A percentile compares a stretch with the other conserved stretches of the same genome.
phyloP scores from a whole-genome alignment of 2,329 filamentous ascomycete species.

The Sporothrix schenckii region DNA sequence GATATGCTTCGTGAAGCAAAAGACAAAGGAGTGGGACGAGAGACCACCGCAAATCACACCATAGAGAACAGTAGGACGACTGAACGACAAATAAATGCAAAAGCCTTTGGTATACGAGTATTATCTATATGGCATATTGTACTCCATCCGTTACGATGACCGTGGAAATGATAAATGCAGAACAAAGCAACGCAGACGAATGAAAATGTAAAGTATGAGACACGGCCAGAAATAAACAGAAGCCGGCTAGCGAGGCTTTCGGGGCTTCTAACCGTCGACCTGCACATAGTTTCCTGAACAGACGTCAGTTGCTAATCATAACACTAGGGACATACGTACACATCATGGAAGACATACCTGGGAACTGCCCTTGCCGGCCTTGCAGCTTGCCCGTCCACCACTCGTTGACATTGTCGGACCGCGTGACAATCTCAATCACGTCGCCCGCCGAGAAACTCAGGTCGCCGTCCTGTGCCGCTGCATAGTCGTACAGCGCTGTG shows the following conservation, averaged over 20 bases:
- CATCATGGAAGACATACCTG: conserved; percentile 64
- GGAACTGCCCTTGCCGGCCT: conserved; percentile 87
- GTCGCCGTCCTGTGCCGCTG: conserved; percentile 92
- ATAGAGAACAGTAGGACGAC: not conserved
- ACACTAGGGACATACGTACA: not conserved
- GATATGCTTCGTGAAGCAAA: not conserved
- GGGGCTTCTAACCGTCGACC: conserved; percentile 22
- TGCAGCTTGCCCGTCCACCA: conserved; percentile 90
- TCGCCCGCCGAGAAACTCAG: conserved; percentile 88
- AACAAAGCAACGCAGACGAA: not conserved
- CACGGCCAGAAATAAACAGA: not conserved
- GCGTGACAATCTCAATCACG: conserved; percentile 80
- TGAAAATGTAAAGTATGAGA: not conserved
- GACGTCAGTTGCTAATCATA: not conserved
- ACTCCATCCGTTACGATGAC: conserved; percentile 8
- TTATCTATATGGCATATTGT: conserved; percentile 29
- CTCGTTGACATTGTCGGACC: conserved; percentile 90
- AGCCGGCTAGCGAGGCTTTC: not conserved
- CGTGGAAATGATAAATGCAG: conserved; percentile 19
- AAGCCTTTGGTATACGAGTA: conserved; percentile 25
- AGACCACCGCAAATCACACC: not conserved
- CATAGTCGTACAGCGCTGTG: conserved; percentile 93
- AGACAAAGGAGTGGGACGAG: not conserved
- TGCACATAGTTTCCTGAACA: conserved; percentile 30
- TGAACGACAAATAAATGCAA: not conserved